phyloP scores from a whole-genome alignment of 345 rosid species.

The Boechera stricta region DNA sequence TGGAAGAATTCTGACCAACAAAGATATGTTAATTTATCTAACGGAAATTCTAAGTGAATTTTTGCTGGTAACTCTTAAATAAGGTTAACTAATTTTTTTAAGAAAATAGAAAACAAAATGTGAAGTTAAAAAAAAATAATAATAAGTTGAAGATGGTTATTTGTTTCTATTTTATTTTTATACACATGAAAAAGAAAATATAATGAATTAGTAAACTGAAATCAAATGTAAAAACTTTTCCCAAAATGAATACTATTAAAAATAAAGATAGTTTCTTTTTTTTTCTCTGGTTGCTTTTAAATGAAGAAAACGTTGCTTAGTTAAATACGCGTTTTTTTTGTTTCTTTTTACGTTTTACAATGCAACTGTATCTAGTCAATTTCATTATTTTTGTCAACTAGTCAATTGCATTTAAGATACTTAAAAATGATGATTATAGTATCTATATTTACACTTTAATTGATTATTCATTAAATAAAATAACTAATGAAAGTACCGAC shows the following conservation, averaged over 20 bases:
- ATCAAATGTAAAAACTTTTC: too few relatives aligned
- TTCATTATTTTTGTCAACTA: conserved; percentile 30
- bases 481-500: conserved; percentile 41
- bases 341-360: conserved; percentile 22
- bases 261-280: neutral
- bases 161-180: too few relatives aligned
- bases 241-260: too few relatives aligned
- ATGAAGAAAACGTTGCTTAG: conserved; percentile 25
- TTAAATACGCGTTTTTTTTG: conserved; percentile 25
- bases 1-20: neutral
- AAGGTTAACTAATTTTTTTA: too few relatives aligned
- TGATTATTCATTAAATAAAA: conserved; percentile 24
- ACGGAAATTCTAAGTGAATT: too few relatives aligned
- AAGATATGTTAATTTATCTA: neutral
- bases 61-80: too few relatives aligned
- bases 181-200: too few relatives aligned
- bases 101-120: too few relatives aligned
- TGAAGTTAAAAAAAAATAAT: too few relatives aligned
- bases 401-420: conserved; percentile 43
- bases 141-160: too few relatives aligned
- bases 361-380: conserved; percentile 46
- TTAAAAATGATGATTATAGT: conserved; percentile 37
- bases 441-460: conserved; percentile 29
- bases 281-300: conserved; percentile 31
- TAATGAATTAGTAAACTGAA: too few relatives aligned